Evolutionary conservation across 2,329 filamentous ascomycete species (phyloP).

Genomic region (Paecilomyces variotii): DNA sequence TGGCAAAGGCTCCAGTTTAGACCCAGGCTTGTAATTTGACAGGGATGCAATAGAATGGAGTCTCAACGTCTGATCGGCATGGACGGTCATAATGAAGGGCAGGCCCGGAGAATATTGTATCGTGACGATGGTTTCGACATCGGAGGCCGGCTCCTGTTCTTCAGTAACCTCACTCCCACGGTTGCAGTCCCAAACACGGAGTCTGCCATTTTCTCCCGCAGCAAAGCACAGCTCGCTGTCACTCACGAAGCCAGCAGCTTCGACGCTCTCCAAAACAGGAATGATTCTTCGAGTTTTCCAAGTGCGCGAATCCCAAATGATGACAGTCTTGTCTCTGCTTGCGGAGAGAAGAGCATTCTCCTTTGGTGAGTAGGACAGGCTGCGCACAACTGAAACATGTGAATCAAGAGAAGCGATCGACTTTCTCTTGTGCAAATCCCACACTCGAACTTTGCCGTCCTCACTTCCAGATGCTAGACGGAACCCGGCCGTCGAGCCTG

Average conservation of each 20-base stretch:
- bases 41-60: conserved; percentile 54
- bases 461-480: conserved; percentile 85
- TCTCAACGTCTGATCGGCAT: conserved; percentile 80
- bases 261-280: conserved; percentile 76
- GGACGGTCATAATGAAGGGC: conserved; percentile 69
- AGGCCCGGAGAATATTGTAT: conserved; percentile 59
- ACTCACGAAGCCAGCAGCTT: conserved; percentile 71
- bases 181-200: conserved; percentile 76
- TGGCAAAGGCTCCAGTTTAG: conserved; percentile 50
- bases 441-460: conserved; percentile 84
- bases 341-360: conserved; percentile 73
- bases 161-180: conserved; percentile 70
- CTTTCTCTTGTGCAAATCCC: conserved; percentile 80
- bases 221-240: conserved; percentile 68
- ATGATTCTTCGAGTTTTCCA: conserved; percentile 79
- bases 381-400: conserved; percentile 90
- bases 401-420: conserved; percentile 74
- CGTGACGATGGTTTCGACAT: conserved; percentile 62
- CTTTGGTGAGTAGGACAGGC: conserved; percentile 68
- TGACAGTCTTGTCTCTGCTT: conserved; percentile 87
- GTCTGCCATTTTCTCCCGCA: conserved; percentile 71
- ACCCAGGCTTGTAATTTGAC: conserved; percentile 24
- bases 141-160: conserved; percentile 56
- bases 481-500: conserved; percentile 53
- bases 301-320: conserved; percentile 77